Base-by-base conservation (phyloP, 208 protist species). In the Novymonas esmeraldas region DNA sequence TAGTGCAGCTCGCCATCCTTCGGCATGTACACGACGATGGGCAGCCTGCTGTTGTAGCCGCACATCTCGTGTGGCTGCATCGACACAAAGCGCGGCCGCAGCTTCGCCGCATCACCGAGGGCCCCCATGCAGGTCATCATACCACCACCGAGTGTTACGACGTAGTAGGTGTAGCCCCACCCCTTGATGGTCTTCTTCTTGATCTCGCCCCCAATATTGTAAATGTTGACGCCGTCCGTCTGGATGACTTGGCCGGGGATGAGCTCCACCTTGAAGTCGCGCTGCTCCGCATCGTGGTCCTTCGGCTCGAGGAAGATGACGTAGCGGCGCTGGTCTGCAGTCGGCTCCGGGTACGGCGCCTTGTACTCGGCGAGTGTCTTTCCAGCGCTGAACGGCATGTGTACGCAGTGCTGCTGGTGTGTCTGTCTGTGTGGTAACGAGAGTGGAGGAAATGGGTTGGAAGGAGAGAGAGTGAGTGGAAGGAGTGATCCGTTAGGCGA, bases 281-380 rank as follows among this genome's bases (percentile, higher is more conserved):
- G n/a, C 18, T 70, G 42, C 38, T 89, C 78, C n/a, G 64, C 70
- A 3, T 72, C 62, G 51, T 85, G 64, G 20, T 58, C 73, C 61
- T 87, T 83, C 22, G 65, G 57, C 16, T 90, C 80, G 50, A 90
- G 84, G 64, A 85, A 85, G 56, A 93, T 86, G 34, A 89, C 82
- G 62, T 70, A 90, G 64, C 84, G 81, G 62, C 78, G 79, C 71
- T 93, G 84, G 20, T 85, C 74, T 14, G 76, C 45, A 1, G 68
- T 65, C 22, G 87, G 78, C 63, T 79, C 69, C 2, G 87, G 87
- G 78, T 90, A 93, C 14, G 87, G 87, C 2, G 78, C 87, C 64
- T 90, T 81, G 76, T 81, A 87, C 46, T 85, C 78, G 18, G 65
- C 76, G 49, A 93, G 81, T 6, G 57, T 87, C 44, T 75, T 49